These are phyloP conservation scores for Jatropha podagrica DNA, from an alignment of 441 rosid species.

Conservation along the genomic window DNA sequence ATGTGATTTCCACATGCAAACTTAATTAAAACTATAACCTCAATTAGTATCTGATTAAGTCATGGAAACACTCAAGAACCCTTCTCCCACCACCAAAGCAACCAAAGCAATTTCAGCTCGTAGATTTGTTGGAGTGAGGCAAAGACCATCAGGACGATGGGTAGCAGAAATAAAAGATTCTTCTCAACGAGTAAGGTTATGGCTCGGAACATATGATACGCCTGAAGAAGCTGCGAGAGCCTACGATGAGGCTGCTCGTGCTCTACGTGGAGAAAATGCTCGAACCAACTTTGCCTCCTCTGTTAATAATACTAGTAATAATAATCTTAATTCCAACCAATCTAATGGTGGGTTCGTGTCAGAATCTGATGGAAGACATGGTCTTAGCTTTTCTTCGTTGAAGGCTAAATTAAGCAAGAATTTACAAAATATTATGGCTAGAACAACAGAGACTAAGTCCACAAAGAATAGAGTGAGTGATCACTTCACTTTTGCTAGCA, in stretches of 20 bases:
- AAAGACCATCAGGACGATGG: conserved; percentile 85
- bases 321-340: not conserved
- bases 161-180: conserved; percentile 94
- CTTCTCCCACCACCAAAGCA: conserved; percentile 12
- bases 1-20: conserved; percentile 21
- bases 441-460: conserved; percentile 43
- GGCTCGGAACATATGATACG: conserved; percentile 79
- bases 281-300: conserved; percentile 51
- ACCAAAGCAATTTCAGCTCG: conserved; percentile 28
- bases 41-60: conserved; percentile 23
- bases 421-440: conserved; percentile 54
- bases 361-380: conserved; percentile 31
- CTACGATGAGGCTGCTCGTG: conserved; percentile 70
- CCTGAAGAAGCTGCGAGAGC: conserved; percentile 81
- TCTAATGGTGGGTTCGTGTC: conserved; percentile 25
- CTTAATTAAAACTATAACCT: not conserved
- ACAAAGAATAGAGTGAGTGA: conserved; percentile 65
- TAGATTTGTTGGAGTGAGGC: conserved; percentile 72
- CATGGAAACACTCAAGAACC: conserved; percentile 33
- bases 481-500: conserved; percentile 62
- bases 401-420: conserved; percentile 70
- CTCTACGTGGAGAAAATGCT: conserved; percentile 68
- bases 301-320: not conserved
- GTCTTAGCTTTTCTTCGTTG: conserved; percentile 54
- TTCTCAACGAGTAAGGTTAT: conserved; percentile 68